Evolutionary conservation across 176 grass and related monocot species (phyloP), one percentile per base, ranked within the genome.

Genomic region (Eleusine coracana): DNA sequence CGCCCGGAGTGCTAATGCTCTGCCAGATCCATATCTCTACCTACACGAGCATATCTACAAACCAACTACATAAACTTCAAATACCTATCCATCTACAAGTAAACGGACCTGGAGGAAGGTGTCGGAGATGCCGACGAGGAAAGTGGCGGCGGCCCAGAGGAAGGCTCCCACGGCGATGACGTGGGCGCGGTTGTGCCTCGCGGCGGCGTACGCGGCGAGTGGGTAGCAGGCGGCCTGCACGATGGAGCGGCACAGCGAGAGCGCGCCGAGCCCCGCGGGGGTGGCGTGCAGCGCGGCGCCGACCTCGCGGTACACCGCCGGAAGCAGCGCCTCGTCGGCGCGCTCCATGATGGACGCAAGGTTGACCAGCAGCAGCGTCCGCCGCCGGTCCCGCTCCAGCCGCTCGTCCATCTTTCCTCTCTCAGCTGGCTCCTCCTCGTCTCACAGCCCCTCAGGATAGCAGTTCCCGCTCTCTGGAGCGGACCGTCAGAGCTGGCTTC

Each of bases 281-380:
- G 89, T 77, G 61, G 89, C 44, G 66, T 87, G 76, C 51, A 94
- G 83, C 68, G 92, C 86, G 31, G 75, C 86, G 48, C 92, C 89
- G 4, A 94, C 89, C 83, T 94, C 92, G 29, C 83, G 85, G 85
- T 95, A 92, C 60, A 95, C 90, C 10, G 90, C 78, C n/a, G 87
- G 87, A 4, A 90, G 85, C 13, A 94, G 84, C n/a, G 86, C 86
- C 83, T 91, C 89, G 48, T 94, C 92, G 20, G 92, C 92, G 40
- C 63, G 78, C 83, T 94, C 89, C 92, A 89, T 91, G 85, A 94
- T 88, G 45, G 84, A 85, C 5, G 82, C 87, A 21, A 83, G 73
- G 76, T 88, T 77, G 14, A 88, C 81, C 65, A 94, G 75, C 60
- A 86, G 23, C 78, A 87, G 80, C 38, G 79, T 90, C 73, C 62